Evolutionary conservation across 176 grass and related monocot species (phyloP).

Genomic region (sorghum (Sorghum bicolor)): DNA sequence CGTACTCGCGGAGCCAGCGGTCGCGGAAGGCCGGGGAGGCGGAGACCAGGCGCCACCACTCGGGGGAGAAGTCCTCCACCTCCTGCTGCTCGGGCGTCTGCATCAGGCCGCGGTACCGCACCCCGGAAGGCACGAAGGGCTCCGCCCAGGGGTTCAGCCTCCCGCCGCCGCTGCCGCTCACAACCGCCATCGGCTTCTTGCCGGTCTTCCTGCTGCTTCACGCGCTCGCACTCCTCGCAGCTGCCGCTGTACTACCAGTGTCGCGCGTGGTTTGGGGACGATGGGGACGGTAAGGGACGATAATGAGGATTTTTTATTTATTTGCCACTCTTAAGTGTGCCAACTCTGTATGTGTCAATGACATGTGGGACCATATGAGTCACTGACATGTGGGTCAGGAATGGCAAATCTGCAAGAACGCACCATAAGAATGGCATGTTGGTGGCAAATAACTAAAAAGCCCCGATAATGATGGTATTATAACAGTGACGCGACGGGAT

Average conservation of each 20-base stretch:
- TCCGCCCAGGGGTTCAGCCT: constrained; percentile 54
- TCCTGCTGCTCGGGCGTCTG: constrained; percentile 1
- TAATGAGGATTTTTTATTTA: no score
- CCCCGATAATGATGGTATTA: no score
- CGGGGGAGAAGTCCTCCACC: constrained; percentile 57
- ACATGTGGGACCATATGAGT: no score
- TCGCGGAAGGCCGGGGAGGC: constrained; percentile 45
- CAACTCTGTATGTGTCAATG: not conserved
- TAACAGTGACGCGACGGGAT: not conserved
- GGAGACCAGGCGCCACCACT: constrained; percentile 51
- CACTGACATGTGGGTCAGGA: no score
- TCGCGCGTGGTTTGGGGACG: not conserved
- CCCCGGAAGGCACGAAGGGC: constrained; percentile 46
- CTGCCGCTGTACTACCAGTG: no score
- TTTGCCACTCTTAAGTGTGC: no score
- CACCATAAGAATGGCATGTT: no score
- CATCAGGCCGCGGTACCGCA: constrained; percentile 22
- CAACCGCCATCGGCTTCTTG: constrained; percentile 20
- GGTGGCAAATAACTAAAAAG: no score
- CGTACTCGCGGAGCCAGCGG: constrained; percentile 44
- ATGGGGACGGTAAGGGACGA: not conserved
- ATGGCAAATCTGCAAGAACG: no score
- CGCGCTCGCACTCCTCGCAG: not conserved
- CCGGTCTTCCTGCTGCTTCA: not conserved
- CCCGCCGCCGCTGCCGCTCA: constrained; percentile 20